Evolutionary conservation across 2,329 filamentous ascomycete genomes (phyloP).

Genomic region (Penicillium sp.): DNA sequence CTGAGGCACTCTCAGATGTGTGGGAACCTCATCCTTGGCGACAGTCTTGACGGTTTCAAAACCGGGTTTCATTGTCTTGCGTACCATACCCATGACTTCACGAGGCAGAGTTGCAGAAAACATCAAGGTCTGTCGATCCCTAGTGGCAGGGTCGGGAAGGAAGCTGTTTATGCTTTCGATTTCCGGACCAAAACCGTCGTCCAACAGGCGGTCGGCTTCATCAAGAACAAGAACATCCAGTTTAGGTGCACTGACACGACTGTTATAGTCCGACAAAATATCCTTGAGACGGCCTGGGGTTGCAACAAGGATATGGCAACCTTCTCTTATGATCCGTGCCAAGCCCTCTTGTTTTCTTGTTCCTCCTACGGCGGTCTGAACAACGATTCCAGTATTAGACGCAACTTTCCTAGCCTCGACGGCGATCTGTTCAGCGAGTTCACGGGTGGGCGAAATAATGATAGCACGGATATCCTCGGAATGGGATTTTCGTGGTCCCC

Average conservation of each 20-base stretch:
- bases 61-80: constrained; percentile 70
- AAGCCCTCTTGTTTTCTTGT: constrained; percentile 72
- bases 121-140: constrained; percentile 82
- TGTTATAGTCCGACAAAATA: constrained; percentile 63
- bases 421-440: constrained; percentile 62
- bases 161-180: constrained; percentile 57
- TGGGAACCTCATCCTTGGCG: constrained; percentile 72
- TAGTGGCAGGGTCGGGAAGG: constrained; percentile 61
- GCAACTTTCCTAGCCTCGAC: constrained; percentile 69
- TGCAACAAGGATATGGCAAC: constrained; percentile 84
- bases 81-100: constrained; percentile 76
- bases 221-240: constrained; percentile 60
- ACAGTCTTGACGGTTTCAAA: constrained; percentile 94
- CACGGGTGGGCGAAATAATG: constrained; percentile 60
- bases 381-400: constrained; percentile 61
- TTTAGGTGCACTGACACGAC: constrained; percentile 61
- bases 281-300: constrained; percentile 87
- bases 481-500: constrained; percentile 15
- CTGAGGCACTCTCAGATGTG: constrained; percentile 81
- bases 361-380: constrained; percentile 84
- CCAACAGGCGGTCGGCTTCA: constrained; percentile 64
- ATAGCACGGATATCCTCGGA: constrained; percentile 55
- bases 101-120: constrained; percentile 91
- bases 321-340: constrained; percentile 62
- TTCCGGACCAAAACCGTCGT: constrained; percentile 64